Evolutionary conservation across 768 basidiomycete species (phyloP).

Genomic region (Hortiboletus campestris): DNA sequence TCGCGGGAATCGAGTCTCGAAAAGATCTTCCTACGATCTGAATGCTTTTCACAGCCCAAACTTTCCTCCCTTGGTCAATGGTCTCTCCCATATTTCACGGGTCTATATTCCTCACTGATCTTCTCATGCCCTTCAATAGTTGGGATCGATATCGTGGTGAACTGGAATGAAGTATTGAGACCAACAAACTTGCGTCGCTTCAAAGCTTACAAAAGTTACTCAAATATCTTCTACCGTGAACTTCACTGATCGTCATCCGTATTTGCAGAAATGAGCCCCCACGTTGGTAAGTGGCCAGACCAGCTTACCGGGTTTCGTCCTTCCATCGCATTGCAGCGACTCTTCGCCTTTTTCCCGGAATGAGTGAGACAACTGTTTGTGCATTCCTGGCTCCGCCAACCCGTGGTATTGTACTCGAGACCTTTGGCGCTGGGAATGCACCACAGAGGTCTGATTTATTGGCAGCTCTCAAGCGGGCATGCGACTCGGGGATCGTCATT

Average conservation of each 20-base stretch:
- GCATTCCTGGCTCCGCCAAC: slow-evolving; percentile 76
- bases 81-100: slow-evolving; percentile 33
- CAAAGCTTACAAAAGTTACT: slow-evolving; percentile 70
- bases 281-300: slow-evolving; percentile 60
- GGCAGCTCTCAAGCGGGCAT: slow-evolving; percentile 75
- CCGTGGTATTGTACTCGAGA: slow-evolving; percentile 83
- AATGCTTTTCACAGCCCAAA: slow-evolving; percentile 86
- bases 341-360: slow-evolving; percentile 85
- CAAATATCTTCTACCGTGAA: neutral
- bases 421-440: slow-evolving; percentile 92
- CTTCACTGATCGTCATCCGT: slow-evolving; percentile 10
- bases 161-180: slow-evolving; percentile 85
- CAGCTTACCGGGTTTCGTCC: slow-evolving; percentile 2
- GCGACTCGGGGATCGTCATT: slow-evolving; percentile 78
- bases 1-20: slow-evolving; percentile 82
- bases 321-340: slow-evolving; percentile 52
- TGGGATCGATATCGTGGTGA: slow-evolving; percentile 85
- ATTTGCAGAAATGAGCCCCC: slow-evolving; percentile 67
- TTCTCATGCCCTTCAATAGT: slow-evolving; percentile 42
- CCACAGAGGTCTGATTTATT: slow-evolving; percentile 78
- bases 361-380: slow-evolving; percentile 67
- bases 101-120: neutral
- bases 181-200: slow-evolving; percentile 80
- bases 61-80: slow-evolving; percentile 77
- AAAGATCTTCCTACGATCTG: slow-evolving; percentile 78